A percentile compares a stretch with the other conserved stretches of the same genome.
phyloP scores from a whole-genome alignment of 108 stramenopile species.

The Cyclotella sp. region DNA sequence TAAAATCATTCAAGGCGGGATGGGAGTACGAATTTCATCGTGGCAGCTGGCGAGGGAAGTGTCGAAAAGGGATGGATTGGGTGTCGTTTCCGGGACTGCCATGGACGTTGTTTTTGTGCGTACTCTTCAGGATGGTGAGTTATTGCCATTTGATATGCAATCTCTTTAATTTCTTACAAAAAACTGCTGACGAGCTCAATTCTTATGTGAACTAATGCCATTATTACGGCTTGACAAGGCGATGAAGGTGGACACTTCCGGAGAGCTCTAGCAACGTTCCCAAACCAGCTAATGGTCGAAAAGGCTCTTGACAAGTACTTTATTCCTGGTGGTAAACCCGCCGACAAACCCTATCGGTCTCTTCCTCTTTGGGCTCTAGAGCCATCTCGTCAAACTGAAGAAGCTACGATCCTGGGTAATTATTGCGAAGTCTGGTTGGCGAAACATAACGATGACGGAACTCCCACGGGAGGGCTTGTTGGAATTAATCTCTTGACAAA shows the following conservation, averaged over 20 bases:
- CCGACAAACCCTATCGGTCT: conserved; percentile 44
- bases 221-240: background rate
- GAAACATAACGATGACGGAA: conserved; percentile 60
- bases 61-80: conserved; percentile 46
- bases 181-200: background rate
- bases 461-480: conserved; percentile 32
- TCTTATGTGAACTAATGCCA: background rate
- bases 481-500: conserved; percentile 61
- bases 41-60: conserved; percentile 62
- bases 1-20: conserved; percentile 55
- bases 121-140: conserved; percentile 52
- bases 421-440: conserved; percentile 64
- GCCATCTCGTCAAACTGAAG: conserved; percentile 38
- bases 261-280: conserved; percentile 52
- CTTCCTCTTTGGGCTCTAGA: conserved; percentile 52
- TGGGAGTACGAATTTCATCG: conserved; percentile 57
- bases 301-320: conserved; percentile 52
- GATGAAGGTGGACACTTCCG: conserved; percentile 54
- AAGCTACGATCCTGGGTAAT: conserved; percentile 53
- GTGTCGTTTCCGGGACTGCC: conserved; percentile 56
- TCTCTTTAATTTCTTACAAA: background rate
- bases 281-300: conserved; percentile 54
- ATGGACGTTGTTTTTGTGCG: conserved; percentile 59
- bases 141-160: background rate
- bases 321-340: conserved; percentile 52